Percentiles rank a stretch among this genome's conserved stretches.
These are phyloP conservation scores for Polychaeton citri DNA, from an alignment of 2,329 filamentous ascomycete species.

Conservation along the genomic window DNA sequence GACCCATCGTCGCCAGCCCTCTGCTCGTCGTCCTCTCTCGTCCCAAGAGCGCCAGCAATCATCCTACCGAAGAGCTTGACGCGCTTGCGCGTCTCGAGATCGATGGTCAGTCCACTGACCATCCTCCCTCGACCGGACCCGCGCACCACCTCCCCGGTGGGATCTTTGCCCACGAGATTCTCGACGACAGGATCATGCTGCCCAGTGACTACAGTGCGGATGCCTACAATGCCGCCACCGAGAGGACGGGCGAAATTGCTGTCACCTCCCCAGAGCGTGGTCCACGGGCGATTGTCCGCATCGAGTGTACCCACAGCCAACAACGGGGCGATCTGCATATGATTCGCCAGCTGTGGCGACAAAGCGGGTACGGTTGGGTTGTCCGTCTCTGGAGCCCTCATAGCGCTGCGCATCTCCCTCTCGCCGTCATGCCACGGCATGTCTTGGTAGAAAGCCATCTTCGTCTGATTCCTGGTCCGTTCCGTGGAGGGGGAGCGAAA, in stretches of 20 bases:
- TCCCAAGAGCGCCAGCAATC: constrained; percentile 46
- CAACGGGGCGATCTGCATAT: constrained; percentile 51
- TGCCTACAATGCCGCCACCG: constrained; percentile 48
- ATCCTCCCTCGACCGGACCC: constrained; percentile 34
- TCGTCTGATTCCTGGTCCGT: too few species aligned
- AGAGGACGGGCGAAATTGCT: constrained; percentile 53
- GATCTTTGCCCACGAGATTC: constrained; percentile 40
- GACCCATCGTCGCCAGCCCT: constrained; percentile 9
- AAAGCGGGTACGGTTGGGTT: constrained; percentile 59
- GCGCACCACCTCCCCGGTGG: constrained; percentile 31
- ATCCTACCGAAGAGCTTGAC: constrained; percentile 63
- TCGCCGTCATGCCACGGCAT: constrained; percentile 54
- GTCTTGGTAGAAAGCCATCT: constrained; percentile 32
- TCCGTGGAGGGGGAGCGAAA: too few species aligned
- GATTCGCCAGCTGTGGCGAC: constrained; percentile 44
- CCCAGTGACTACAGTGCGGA: constrained; percentile 48
- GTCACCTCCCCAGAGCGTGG: constrained; percentile 63
- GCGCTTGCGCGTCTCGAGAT: constrained; percentile 54
- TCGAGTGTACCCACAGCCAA: constrained; percentile 65
- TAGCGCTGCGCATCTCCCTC: constrained; percentile 46
- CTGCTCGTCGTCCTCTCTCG: constrained; percentile 18
- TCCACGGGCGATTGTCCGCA: constrained; percentile 54
- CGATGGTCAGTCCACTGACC: constrained; percentile 48
- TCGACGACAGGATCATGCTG: constrained; percentile 56
- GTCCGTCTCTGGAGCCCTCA: constrained; percentile 42